A percentile compares a stretch with the other conserved stretches of the same genome.
These are phyloP conservation scores for Clonostachys chloroleuca DNA, from an alignment of 2,329 filamentous ascomycete species.

Conservation along the genomic window DNA sequence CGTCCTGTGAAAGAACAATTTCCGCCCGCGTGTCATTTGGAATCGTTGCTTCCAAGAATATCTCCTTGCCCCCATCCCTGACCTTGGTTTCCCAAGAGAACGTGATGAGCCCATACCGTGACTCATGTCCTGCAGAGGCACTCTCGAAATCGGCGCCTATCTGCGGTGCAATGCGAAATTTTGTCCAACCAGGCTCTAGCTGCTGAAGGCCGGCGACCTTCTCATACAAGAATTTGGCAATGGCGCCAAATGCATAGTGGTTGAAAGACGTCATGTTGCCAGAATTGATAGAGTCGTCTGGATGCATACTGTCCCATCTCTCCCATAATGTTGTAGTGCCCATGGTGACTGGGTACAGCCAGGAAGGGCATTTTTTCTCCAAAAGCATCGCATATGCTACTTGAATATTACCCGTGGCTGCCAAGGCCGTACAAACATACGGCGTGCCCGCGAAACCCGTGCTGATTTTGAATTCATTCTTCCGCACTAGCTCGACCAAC, in stretches of 20 bases:
- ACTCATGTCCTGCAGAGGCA: too few relatives aligned
- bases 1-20: too few relatives aligned
- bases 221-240: slow-evolving; percentile 16
- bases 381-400: slow-evolving; percentile 43
- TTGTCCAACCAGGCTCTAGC: too few relatives aligned
- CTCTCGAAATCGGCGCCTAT: too few relatives aligned
- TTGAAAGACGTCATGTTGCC: slow-evolving; percentile 45
- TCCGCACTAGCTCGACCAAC: not conserved
- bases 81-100: too few relatives aligned
- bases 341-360: slow-evolving; percentile 42
- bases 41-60: too few relatives aligned
- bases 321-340: slow-evolving; percentile 45
- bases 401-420: slow-evolving; percentile 1
- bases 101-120: too few relatives aligned
- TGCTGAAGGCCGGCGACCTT: too few relatives aligned
- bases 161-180: too few relatives aligned
- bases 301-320: slow-evolving; percentile 41
- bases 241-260: slow-evolving; percentile 42
- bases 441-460: not conserved
- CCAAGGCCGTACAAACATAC: slow-evolving; percentile 1
- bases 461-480: not conserved
- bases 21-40: too few relatives aligned
- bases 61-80: too few relatives aligned
- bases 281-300: slow-evolving; percentile 35
- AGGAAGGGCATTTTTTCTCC: slow-evolving; percentile 35